Conservation (phyloP, 75 land plant species). For the Pinus albicaulis region DNA sequence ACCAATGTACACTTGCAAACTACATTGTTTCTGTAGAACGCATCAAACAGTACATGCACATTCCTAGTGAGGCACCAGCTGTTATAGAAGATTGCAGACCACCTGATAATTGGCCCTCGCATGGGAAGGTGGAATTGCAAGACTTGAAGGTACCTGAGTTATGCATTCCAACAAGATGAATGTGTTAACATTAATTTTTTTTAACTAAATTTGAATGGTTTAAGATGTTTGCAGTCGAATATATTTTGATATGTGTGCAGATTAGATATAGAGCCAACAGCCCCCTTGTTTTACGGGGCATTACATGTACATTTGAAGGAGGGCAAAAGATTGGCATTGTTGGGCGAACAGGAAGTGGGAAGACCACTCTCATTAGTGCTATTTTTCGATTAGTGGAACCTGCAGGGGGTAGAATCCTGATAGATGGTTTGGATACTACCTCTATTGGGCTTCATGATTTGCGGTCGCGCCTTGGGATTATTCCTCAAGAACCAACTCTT, state of each 20-base stretch:
- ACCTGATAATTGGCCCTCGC: conserved; percentile 35
- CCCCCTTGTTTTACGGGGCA: conserved; percentile 64
- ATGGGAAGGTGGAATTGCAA: conserved; percentile 40
- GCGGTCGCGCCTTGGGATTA: conserved; percentile 43
- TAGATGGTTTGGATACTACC: conserved; percentile 42
- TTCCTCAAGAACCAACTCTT: conserved; percentile 55
- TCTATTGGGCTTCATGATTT: conserved; percentile 48
- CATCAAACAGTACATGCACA: conserved; percentile 42
- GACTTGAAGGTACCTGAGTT: conserved; percentile 28
- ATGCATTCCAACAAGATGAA: neutral
- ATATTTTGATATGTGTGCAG: conserved; percentile 24
- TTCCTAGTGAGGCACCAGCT: conserved; percentile 35
- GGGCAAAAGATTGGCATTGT: conserved; percentile 50
- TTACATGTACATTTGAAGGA: conserved; percentile 69
- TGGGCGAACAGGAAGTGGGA: conserved; percentile 60
- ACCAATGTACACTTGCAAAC: conserved; percentile 41
- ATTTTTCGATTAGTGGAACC: conserved; percentile 57
- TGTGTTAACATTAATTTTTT: too few species aligned
- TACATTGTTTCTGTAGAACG: conserved; percentile 46
- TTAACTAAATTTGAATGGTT: neutral
- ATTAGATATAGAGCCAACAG: conserved; percentile 53
- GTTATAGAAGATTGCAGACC: conserved; percentile 26
- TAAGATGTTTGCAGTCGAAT: neutral
- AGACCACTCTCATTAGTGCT: conserved; percentile 55
- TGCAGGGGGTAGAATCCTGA: conserved; percentile 42